Conservation (phyloP, 1,284 basidiomycete species). For the Erythrobasidium hasegawianum region DNA sequence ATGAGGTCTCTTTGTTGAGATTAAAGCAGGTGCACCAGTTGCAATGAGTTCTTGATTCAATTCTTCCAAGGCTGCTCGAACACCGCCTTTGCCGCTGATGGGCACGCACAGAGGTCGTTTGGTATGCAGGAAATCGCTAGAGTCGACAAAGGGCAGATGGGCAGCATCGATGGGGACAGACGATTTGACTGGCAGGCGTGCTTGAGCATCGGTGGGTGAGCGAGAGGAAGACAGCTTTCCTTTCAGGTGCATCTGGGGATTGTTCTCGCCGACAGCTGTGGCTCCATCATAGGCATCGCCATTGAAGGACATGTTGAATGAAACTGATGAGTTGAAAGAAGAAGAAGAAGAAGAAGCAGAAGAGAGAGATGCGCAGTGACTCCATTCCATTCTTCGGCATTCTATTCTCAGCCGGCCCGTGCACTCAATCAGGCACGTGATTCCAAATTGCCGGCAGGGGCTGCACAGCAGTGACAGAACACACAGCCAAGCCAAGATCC, state of each 20-base stretch:
- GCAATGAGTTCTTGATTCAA: slow-evolving; percentile 58
- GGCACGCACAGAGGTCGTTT: slow-evolving; percentile 64
- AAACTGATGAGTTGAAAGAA: not conserved
- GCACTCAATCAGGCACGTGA: too few relatives aligned
- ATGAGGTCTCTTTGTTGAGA: slow-evolving; percentile 47
- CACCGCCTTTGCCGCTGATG: slow-evolving; percentile 61
- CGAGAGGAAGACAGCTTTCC: not conserved
- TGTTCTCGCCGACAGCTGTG: slow-evolving; percentile 24
- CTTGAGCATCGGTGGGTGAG: slow-evolving; percentile 9
- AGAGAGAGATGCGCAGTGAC: slow-evolving; percentile 1
- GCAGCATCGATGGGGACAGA: slow-evolving; percentile 1
- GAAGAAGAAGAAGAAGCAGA: not conserved
- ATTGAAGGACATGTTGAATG: slow-evolving; percentile 15
- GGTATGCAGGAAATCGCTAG: slow-evolving; percentile 9
- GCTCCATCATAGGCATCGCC: slow-evolving; percentile 24
- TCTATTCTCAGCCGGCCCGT: too few relatives aligned
- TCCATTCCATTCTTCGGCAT: too few relatives aligned
- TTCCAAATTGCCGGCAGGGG: too few relatives aligned
- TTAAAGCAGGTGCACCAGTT: slow-evolving; percentile 19
- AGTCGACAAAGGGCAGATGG: slow-evolving; percentile 33
- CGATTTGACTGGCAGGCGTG: not conserved
- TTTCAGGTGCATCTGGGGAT: slow-evolving; percentile 1
- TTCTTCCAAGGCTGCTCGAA: slow-evolving; percentile 62
- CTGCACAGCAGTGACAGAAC: too few relatives aligned
- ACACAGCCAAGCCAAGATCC: too few relatives aligned